Evolutionary conservation across 441 rosid species (phyloP).

Genomic region (Populus hybrid): DNA sequence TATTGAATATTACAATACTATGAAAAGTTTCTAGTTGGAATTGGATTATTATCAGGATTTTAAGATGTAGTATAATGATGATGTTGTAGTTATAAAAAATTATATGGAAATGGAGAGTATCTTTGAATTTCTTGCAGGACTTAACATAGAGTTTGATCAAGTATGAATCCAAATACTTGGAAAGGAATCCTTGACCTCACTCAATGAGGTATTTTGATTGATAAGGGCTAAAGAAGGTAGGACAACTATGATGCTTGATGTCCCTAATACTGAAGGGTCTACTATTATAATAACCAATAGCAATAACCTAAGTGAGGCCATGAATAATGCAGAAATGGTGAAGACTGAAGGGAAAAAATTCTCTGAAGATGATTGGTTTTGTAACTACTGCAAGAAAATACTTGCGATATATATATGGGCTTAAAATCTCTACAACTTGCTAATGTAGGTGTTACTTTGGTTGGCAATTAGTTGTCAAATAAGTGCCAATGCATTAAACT

Average conservation of each 20-base stretch:
- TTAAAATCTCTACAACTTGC: too few species aligned
- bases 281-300: not conserved
- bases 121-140: too few species aligned
- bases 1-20: too few species aligned
- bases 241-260: not conserved
- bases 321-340: too few species aligned
- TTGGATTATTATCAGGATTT: not conserved
- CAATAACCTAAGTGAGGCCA: not conserved
- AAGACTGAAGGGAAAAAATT: not conserved
- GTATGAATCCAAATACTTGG: not conserved
- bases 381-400: too few species aligned
- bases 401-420: too few species aligned
- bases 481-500: not conserved
- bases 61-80: not conserved
- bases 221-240: not conserved
- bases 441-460: constrained; percentile 11
- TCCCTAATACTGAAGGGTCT: too few species aligned
- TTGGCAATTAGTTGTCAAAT: constrained; percentile 15
- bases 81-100: not conserved
- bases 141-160: not conserved
- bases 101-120: not conserved
- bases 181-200: not conserved
- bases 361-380: not conserved
- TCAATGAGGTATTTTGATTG: not conserved
- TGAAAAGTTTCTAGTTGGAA: not conserved